Conservation (phyloP, 768 basidiomycete species). For the Tylopilus subfusipes region DNA sequence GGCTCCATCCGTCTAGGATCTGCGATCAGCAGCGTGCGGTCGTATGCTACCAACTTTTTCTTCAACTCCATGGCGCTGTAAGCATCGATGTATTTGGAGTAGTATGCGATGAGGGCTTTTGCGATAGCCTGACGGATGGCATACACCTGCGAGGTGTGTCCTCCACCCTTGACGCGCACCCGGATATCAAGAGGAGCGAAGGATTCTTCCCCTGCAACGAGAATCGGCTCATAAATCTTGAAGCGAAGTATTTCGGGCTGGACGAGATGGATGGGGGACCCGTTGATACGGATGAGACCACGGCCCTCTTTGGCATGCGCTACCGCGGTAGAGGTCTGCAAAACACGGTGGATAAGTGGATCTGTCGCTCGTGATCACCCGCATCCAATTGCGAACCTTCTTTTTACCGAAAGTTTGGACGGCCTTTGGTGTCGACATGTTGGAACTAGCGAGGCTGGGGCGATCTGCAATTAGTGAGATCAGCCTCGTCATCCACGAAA, state of each 20-base stretch:
- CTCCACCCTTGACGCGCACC: constrained; percentile 97
- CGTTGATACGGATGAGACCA: constrained; percentile 95
- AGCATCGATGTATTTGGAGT: constrained; percentile 98
- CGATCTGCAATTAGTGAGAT: constrained; percentile 21
- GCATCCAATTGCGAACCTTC: constrained; percentile 59
- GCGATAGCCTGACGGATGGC: constrained; percentile 98
- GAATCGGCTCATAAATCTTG: constrained; percentile 97
- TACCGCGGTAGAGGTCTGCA: constrained; percentile 94
- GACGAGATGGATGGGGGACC: constrained; percentile 92
- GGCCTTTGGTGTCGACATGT: constrained; percentile 79
- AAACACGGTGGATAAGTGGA: constrained; percentile 2
- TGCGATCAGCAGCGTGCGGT: constrained; percentile 85
- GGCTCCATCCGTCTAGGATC: constrained; percentile 98
- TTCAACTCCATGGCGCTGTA: constrained; percentile 96
- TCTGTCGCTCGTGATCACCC: neutral
- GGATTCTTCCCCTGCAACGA: constrained; percentile 87
- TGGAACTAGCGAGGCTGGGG: constrained; percentile 25
- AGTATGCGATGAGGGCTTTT: constrained; percentile 96
- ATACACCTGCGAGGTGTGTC: constrained; percentile 98
- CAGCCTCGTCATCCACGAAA: constrained; percentile 38
- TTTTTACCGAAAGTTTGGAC: constrained; percentile 99
- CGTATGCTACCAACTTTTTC: constrained; percentile 96
- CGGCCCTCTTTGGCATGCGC: constrained; percentile 96
- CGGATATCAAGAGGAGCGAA: constrained; percentile 91
- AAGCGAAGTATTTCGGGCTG: constrained; percentile 94